phyloP scores from a whole-genome alignment of 495 filamentous ascomycete species.

The Penicillium alfredii region DNA sequence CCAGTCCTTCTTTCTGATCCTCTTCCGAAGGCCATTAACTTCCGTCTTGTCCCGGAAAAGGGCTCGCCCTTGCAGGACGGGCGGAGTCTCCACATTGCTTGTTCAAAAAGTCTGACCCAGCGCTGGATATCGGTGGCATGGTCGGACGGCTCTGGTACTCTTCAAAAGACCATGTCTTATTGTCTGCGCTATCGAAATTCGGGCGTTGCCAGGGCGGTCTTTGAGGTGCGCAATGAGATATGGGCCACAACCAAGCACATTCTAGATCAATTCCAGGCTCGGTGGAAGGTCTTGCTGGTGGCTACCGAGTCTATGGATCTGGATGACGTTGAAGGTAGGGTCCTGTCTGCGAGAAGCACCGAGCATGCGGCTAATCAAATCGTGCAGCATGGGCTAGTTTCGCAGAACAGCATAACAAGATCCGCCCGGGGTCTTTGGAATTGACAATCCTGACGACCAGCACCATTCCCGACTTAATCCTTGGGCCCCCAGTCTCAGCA shows the following conservation, averaged over 20 bases:
- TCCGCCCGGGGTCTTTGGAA: conserved; percentile 40
- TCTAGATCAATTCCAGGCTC: conserved; percentile 60
- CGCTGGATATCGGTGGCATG: conserved; percentile 89
- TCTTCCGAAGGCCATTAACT: conserved; percentile 67
- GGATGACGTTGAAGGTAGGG: conserved; percentile 62
- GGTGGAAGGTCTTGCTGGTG: conserved; percentile 76
- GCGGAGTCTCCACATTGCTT: conserved; percentile 78
- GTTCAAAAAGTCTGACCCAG: conserved; percentile 72
- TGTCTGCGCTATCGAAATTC: conserved; percentile 63
- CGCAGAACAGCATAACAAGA: conserved; percentile 40
- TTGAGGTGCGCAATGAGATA: conserved; percentile 68
- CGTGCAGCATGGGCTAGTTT: conserved; percentile 40
- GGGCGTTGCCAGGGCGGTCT: conserved; percentile 47
- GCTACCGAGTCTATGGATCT: conserved; percentile 65
- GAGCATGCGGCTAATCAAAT: not conserved
- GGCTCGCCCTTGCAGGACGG: conserved; percentile 73
- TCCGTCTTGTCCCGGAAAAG: conserved; percentile 58
- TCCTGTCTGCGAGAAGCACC: no score
- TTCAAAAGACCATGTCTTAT: conserved; percentile 75
- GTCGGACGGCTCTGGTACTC: conserved; percentile 75
- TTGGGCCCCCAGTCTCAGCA: conserved; percentile 36
- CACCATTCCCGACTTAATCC: conserved; percentile 56
- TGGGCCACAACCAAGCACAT: conserved; percentile 80
- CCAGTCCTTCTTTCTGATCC: conserved; percentile 71
- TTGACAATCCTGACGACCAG: conserved; percentile 62